Base-by-base conservation (phyloP, 768 basidiomycete species). In the Lanmaoa pseudosensibilis region DNA sequence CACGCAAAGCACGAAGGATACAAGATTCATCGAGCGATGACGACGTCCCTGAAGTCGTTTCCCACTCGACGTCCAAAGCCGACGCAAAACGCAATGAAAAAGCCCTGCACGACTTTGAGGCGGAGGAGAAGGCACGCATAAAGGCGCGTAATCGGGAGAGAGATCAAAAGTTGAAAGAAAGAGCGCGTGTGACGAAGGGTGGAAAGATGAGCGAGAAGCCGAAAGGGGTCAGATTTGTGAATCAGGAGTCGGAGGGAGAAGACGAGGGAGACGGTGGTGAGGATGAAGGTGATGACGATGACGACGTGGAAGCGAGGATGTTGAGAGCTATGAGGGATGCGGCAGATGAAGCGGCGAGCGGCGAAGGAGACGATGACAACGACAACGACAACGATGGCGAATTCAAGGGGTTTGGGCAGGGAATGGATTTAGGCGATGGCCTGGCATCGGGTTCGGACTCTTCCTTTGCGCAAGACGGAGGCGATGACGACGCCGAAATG, bases 121-220 rank as follows among this genome's bases (percentile, higher is more conserved):
- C 62, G 9, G 71, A 66, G 8, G 75, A 75, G 62, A 75, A 75
- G 40, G 74, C 69, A 40, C 80, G 75, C 60, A 69, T 64, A 59
- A 81, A 78, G 62, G 72, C 72, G 25, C 69, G 70, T 50, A 83
- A 84, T 63, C 69, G 79, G 51, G 77, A 78, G 53, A 65, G 72
- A 58, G 85, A 86, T 62, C 65, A 69, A 46, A 76, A 70, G 37
- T 55, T 83, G 64, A 85, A 85, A 69, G 80, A 77, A 55, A 69
- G 79, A 33, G 77, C 80, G 10, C 73, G 58, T 43, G 64, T 54
- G 10, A 69, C 57, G 10, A 64, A 38, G 40, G 52, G 39, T 5
- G 46, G 11, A 13, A 56, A 36, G 47, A 10, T 63, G 32, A 56
- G 46, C 21, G 52, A 50, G 25, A 64, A 60, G 52, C 45, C 18